Evolutionary conservation across 2,329 filamentous ascomycete species (phyloP), one percentile per base, ranked within the genome.

Genomic region (Xylariaceae sp.): DNA sequence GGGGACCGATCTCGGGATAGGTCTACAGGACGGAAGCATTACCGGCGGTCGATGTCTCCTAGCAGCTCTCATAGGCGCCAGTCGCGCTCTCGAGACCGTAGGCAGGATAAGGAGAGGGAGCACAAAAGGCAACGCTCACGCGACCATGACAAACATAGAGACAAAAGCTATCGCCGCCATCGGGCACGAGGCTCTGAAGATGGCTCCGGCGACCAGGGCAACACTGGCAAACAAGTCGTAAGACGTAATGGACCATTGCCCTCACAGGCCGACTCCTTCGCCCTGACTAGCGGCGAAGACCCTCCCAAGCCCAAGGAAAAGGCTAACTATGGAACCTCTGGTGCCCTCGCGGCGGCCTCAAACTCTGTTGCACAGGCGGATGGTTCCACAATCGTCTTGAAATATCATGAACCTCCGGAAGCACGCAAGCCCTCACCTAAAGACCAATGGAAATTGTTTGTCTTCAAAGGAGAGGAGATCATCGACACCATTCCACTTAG

Each of bases 341-440:
- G 94, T 23, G 78, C 88, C 6, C 80, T 99, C 15, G 94, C 94
- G 2, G 91, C 92, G 37, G 92, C 91, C 60, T 92, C 92, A 45
- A 97, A 99, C 70, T 78, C 83, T 2, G 73, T 86, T 15, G 85
- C 85, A 6, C 85, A 95, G 58, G 83, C 83, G 21, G 85, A 85
- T 65, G 91, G 90, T 52, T 88, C 86, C 3, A 81, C 82, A 18
- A 86, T 96, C 49, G 85, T 91, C 3, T 82, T 99, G 40, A 97
- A 97, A 77, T 99, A 99, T 72, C 90, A 97, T 75, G 94, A 99
- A 73, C 94, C 94, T 1, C 77, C 91, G 9, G 94, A 99, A 76
- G 91, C 93, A 43, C 88, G 94, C 54, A 96, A 96, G 64, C 91
- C 94, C 0, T 81, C 92, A 0, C 68, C 87, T 1, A 87, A 85